Evolutionary conservation across 2,329 filamentous ascomycete genomes (phyloP).

Genomic region (Exophiala sp.): DNA sequence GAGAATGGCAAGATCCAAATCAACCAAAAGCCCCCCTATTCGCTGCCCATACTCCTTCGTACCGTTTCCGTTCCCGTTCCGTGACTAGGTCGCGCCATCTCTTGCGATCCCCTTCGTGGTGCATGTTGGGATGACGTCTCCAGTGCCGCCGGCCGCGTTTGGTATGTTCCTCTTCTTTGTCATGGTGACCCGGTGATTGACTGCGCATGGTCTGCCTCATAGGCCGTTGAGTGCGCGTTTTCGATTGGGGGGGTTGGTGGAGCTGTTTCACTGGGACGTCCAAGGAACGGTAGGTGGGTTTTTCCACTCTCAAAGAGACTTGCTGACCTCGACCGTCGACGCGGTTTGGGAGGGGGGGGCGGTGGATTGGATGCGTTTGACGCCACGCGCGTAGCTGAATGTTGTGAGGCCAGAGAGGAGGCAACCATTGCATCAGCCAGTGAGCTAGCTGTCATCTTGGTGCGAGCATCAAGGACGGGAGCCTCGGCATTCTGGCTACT

Average conservation of each 20-base stretch:
- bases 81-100: constrained; percentile 42
- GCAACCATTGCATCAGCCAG: constrained; percentile 45
- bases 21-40: constrained; percentile 42
- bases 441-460: constrained; percentile 33
- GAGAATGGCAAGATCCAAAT: constrained; percentile 16
- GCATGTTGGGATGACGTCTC: constrained; percentile 44
- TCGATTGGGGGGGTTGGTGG: constrained; percentile 9
- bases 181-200: constrained; percentile 33
- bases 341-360: constrained; percentile 36
- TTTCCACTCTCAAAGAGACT: constrained; percentile 30
- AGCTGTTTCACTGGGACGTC: constrained; percentile 27
- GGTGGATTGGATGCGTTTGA: constrained; percentile 33
- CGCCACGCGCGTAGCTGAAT: constrained; percentile 35
- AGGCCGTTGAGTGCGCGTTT: constrained; percentile 16
- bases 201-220: constrained; percentile 42
- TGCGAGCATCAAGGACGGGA: constrained; percentile 8
- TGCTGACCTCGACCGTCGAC: constrained; percentile 35
- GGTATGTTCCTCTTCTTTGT: constrained; percentile 31
- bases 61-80: constrained; percentile 43
- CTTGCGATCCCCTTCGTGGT: constrained; percentile 45
- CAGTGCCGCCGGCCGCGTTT: constrained; percentile 34
- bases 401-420: constrained; percentile 42
- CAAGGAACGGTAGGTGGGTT: constrained; percentile 29
- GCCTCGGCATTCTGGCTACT: neutral
- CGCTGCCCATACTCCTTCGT: constrained; percentile 48